Evolutionary conservation across 2,329 filamentous ascomycete species (phyloP), one percentile per base, ranked within the genome.

Genomic region (Talaromyces verruculosus): DNA sequence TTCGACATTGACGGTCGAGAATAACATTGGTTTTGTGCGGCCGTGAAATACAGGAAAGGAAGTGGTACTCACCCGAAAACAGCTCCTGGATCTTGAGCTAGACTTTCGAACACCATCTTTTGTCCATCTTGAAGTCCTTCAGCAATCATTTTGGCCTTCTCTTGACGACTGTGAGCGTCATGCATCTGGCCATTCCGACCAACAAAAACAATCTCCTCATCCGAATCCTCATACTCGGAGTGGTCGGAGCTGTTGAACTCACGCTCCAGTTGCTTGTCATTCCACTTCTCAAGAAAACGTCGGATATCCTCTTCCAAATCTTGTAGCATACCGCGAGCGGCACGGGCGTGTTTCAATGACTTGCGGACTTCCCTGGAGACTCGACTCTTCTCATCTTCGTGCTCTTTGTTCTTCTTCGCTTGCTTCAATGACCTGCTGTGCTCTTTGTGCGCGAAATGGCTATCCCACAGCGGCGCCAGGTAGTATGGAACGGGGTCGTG

Each of bases 191-290:
- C 85, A 65, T 88, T 86, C 10, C 87, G 82, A 1, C 91, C 93
- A 5, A 96, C 88, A 76, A 97, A 97, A 11, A 97, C 93, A 70
- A 97, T 92, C 79, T 97, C 92, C 68, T 97, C 93, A 68, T 96
- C 92, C 35, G 85, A 85, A 25, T 63, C 65, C 63, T 85, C 83
- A 11, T 67, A 71, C 17, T 71, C 72, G 7, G 71, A 74, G 33
- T 71, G 68, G 35, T 81, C 77, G 1, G 80, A 77, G 69, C 82
- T 79, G 10, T 81, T 78, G 64, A 81, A 73, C 49, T 80, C 80
- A 59, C 84, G 80, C 63, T 79, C 79, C 28, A 80, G 77, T 64
- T 87, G 85, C 37, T 80, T 79, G 53, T 81, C 76, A 67, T 87
- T 85, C 82, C 86, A 90, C 73, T 83, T 81, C 71, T 81, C 77